Evolutionary conservation across 2,329 filamentous ascomycete genomes (phyloP).

Genomic region (Raffaelea arxii): DNA sequence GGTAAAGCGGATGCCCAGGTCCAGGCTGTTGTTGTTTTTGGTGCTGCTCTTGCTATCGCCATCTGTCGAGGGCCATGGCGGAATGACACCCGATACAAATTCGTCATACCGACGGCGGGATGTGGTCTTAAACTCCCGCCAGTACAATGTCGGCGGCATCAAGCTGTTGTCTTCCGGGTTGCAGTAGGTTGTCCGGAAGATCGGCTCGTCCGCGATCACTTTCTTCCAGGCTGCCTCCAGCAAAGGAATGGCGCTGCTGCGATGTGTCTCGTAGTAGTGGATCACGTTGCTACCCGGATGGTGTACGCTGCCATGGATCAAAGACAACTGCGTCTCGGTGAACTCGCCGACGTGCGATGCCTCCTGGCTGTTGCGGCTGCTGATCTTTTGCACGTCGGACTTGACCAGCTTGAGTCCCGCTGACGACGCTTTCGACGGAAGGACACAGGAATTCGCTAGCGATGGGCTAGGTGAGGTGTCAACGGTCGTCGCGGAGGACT

Average conservation of each 20-base stretch:
- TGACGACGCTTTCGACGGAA: background rate
- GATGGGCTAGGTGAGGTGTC: background rate
- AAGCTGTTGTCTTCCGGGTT: background rate
- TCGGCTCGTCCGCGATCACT: background rate
- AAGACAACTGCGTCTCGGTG: background rate
- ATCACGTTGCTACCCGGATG: background rate
- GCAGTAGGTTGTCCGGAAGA: background rate
- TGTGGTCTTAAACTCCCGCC: background rate
- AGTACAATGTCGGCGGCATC: background rate
- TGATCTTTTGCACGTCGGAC: background rate
- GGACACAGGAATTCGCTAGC: background rate
- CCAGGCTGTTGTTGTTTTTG: background rate
- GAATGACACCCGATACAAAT: background rate
- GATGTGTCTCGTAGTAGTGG: conserved; percentile 1
- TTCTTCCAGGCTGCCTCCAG: background rate
- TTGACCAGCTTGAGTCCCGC: background rate
- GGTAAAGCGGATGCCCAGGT: background rate
- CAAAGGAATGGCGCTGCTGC: background rate
- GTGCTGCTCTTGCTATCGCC: background rate
- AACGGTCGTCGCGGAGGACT: background rate
- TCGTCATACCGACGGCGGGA: background rate
- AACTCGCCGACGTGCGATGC: background rate
- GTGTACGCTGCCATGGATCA: background rate
- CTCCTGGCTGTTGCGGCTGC: background rate
- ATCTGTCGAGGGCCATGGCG: background rate